Percentiles rank a stretch among this genome's conserved stretches.
Evolutionary conservation across 164 flowering plant species (phyloP).

Genomic region (Berberis vulgaris): DNA sequence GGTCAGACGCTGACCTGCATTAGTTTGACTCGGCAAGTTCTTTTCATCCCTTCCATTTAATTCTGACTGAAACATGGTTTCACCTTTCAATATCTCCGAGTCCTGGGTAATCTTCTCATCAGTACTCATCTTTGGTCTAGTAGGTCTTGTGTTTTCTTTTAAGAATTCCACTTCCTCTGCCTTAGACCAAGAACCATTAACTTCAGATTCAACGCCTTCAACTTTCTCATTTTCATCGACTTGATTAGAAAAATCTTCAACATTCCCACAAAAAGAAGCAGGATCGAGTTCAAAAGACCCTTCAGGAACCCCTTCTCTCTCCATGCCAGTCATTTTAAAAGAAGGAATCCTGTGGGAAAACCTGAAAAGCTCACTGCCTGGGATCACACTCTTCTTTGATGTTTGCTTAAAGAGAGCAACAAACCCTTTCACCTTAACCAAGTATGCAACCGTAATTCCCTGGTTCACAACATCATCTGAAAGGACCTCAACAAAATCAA

Average conservation of each 20-base stretch:
- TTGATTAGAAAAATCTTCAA: neutral
- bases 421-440: constrained; percentile 45
- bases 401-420: constrained; percentile 27
- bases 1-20: constrained; percentile 15
- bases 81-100: neutral
- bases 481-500: constrained; percentile 49
- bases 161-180: neutral
- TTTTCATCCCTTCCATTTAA: neutral
- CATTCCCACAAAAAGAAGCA: constrained; percentile 20
- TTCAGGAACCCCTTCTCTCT: constrained; percentile 39
- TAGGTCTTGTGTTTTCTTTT: neutral
- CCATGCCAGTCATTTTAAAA: constrained; percentile 34
- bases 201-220: neutral
- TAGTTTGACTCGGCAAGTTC: neutral
- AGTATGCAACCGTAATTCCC: constrained; percentile 35
- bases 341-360: constrained; percentile 60
- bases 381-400: constrained; percentile 14
- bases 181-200: constrained; percentile 10
- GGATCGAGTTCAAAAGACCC: constrained; percentile 61
- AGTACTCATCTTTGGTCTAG: neutral
- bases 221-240: neutral
- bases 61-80: no score
- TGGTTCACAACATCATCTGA: constrained; percentile 24
- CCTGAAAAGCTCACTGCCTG: constrained; percentile 26
- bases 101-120: neutral